Base-by-base conservation (phyloP, 2,329 filamentous ascomycete species). In the Calonectria honghensis region DNA sequence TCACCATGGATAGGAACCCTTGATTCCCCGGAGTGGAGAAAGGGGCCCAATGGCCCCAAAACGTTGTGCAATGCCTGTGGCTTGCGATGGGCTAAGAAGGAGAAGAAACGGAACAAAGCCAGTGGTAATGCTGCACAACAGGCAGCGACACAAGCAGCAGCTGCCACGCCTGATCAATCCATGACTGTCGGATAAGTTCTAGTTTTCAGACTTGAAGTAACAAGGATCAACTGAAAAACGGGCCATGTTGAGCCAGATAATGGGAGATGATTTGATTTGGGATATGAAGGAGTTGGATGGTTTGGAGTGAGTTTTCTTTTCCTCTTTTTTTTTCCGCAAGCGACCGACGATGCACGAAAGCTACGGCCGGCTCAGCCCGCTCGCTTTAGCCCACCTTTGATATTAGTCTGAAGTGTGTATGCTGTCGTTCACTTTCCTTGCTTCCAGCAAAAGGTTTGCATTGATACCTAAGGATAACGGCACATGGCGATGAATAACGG, bases 11-110 rank as follows among this genome's bases (percentile, higher is more conserved):
- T 75, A 93, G 91, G 91, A 41, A 98, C 95, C 0, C 89, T 97
- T 51, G 96, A 98, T 82, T 98, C 95, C 20, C 96, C 96, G 0
- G 96, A 98, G 87, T 98, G 96, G 96, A 91, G 96, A 76, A 98
- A 98, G 84, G 96, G 96, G 0, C 96, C 96, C 0, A 95, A 92
- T 76, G 96, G 96, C 2, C 96, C 96, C 1, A 98, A 98, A 85
- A 98, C 96, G 11, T 87, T 98, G 16, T 98, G 96, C 85, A 98
- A 98, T 86, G 96, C 96, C 10, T 98, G 96, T 83, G 96, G 96
- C 48, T 86, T 94, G 37, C 88, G 92, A 68, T 94, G 92, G 92
- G 92, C 92, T 20, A 92, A 94, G 91, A 96, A 95, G 82, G 95
- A 97, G 83, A 97, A 97, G 89, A 96, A 95, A 82, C 85, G 82